These are phyloP conservation scores for Talaromyces sp. DNA, from an alignment of 2,329 filamentous ascomycete genomes.

Conservation along the genomic window DNA sequence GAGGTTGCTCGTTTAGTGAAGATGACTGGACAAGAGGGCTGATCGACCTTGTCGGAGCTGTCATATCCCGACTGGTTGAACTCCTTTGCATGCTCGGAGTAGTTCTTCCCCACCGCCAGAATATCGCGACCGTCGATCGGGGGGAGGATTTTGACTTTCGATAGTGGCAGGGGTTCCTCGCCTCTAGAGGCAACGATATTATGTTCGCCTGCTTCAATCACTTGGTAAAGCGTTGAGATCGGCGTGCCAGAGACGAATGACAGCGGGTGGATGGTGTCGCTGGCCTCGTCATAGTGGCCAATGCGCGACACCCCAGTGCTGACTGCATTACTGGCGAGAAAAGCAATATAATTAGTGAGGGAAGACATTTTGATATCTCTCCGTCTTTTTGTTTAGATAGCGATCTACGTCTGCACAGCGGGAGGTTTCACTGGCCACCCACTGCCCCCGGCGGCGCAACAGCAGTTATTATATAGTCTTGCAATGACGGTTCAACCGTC, in stretches of 20 bases:
- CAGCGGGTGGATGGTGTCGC: constrained; percentile 39
- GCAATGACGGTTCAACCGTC: neutral
- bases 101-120: constrained; percentile 56
- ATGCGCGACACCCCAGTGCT: constrained; percentile 25
- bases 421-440: neutral
- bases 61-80: constrained; percentile 19
- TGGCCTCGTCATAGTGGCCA: constrained; percentile 37
- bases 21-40: neutral
- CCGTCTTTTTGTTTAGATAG: neutral
- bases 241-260: constrained; percentile 39
- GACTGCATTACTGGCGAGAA: constrained; percentile 14
- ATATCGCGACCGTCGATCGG: constrained; percentile 44
- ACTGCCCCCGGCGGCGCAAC: neutral
- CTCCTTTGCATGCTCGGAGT: constrained; percentile 44
- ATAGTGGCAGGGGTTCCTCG: constrained; percentile 17
- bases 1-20: neutral
- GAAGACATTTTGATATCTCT: neutral
- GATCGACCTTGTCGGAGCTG: neutral
- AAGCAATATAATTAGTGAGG: constrained; percentile 36
- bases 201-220: constrained; percentile 45
- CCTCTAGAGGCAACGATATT: constrained; percentile 25
- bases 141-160: constrained; percentile 16
- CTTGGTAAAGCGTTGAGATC: constrained; percentile 47
- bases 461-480: neutral
- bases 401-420: neutral